phyloP scores from a whole-genome alignment of 352 stramenopile genomes.

The Phytophthora aleatoria region DNA sequence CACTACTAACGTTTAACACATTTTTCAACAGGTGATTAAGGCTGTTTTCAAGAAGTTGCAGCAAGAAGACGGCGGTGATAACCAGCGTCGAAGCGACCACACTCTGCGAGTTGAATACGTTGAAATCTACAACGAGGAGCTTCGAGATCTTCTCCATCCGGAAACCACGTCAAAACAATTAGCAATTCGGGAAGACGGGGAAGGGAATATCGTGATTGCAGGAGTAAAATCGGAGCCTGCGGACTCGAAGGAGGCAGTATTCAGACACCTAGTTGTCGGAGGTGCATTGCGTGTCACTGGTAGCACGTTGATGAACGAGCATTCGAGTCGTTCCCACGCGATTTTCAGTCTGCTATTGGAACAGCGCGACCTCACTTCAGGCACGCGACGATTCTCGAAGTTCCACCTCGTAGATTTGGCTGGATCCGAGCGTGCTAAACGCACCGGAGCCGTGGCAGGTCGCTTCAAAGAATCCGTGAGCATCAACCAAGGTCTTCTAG shows the following conservation, averaged over 20 bases:
- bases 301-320: constrained; percentile 92
- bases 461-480: constrained; percentile 94
- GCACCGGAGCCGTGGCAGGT: constrained; percentile 87
- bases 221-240: constrained; percentile 86
- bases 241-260: constrained; percentile 78
- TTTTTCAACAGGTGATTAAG: constrained; percentile 52
- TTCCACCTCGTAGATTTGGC: constrained; percentile 97
- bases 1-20: not conserved
- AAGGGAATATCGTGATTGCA: constrained; percentile 80
- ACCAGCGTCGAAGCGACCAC: constrained; percentile 58
- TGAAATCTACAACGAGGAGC: constrained; percentile 99
- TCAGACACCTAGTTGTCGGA: constrained; percentile 81
- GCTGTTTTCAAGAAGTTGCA: constrained; percentile 76
- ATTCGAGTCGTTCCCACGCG: constrained; percentile 89
- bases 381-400: constrained; percentile 78
- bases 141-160: constrained; percentile 93
- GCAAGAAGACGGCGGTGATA: constrained; percentile 38
- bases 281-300: constrained; percentile 80
- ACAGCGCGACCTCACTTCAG: constrained; percentile 50
- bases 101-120: constrained; percentile 95
- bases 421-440: constrained; percentile 93
- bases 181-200: constrained; percentile 77
- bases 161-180: constrained; percentile 82
- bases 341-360: constrained; percentile 91
- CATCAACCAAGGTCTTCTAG: constrained; percentile 96